Base-by-base conservation (phyloP, 345 rosid species). In the Punica granatum region DNA sequence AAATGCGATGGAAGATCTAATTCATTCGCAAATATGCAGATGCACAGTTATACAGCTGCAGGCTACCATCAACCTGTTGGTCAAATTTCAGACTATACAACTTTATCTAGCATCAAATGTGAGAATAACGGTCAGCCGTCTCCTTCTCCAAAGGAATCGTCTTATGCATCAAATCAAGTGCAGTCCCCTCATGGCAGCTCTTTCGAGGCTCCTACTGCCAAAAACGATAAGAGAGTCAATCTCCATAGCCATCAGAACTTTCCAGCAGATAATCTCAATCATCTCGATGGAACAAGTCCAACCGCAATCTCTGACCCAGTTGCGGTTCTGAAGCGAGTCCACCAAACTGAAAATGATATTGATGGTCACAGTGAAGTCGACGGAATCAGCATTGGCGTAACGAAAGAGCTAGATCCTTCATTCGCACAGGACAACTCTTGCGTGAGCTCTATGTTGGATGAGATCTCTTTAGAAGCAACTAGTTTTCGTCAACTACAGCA, bases 401-500 rank as follows among this genome's bases (percentile, higher is more conserved):
- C 75, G 32, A 79, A 73, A 63, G 84, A 83, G 70, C 30, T 82
- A 37, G 87, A 80, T 68, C 76, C 78, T 70, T 85, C 85, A 62
- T 78, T 77, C 68, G 78, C 25, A 56, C 90, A 77, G 64, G 92
- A 83, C 64, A 83, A 82, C 80, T 86, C 90, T 69, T 79, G 78
- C 71, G 69, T 73, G 80, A 84, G 90, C 71, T 83, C 93, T 75
- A 73, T 77, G 43, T 72, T 82, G 76, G 83, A 84, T 82, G 96
- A 80, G 75, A 76, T 82, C 78, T 89, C 98, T 34, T 74, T 83
- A 59, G 89, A 92, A 69, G 92, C 87, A 67, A 84, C 85, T 62
- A 92, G 98, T 79, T 89, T 89, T 76, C 78, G 79, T 60, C 98
- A 92, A 72, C 96, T 92, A 70, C 98, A 86, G 70, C 89, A 80